phyloP scores from a whole-genome alignment of 768 basidiomycete species.

The Crassisporium funariophilum region DNA sequence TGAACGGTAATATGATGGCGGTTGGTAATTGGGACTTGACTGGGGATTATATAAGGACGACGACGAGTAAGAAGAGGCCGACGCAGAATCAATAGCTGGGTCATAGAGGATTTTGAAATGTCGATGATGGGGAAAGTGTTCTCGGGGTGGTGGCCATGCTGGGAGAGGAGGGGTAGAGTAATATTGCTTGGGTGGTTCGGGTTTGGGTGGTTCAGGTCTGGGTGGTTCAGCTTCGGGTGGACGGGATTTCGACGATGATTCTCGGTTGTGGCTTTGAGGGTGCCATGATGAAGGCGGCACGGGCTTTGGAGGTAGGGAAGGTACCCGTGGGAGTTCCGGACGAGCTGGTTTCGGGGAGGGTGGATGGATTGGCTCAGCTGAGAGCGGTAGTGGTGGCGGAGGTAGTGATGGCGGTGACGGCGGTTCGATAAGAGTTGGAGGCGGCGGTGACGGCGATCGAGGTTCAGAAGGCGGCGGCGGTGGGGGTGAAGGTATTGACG shows the following conservation, averaged over 20 bases:
- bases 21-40: constrained; percentile 14
- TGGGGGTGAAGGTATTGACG: constrained; percentile 32
- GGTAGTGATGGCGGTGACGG: constrained; percentile 18
- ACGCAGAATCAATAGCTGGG: constrained; percentile 48
- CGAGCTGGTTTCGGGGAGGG: constrained; percentile 32
- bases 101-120: constrained; percentile 69
- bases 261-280: constrained; percentile 33
- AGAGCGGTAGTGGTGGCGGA: constrained; percentile 21
- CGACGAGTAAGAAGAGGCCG: constrained; percentile 13
- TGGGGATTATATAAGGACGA: constrained; percentile 3
- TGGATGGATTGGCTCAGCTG: constrained; percentile 30
- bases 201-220: constrained; percentile 12
- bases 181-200: constrained; percentile 23
- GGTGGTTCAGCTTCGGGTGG: constrained; percentile 17
- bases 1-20: constrained; percentile 33
- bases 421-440: constrained; percentile 12
- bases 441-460: constrained; percentile 22
- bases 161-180: constrained; percentile 39
- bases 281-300: constrained; percentile 15
- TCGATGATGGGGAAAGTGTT: constrained; percentile 42
- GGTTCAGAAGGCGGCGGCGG: constrained; percentile 31
- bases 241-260: constrained; percentile 7
- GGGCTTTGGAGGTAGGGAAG: constrained; percentile 7
- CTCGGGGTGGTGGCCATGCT: constrained; percentile 61
- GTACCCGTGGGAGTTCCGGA: constrained; percentile 30